Conservation (phyloP, 176 grass and related monocot species). For the Hordeum marinum region DNA sequence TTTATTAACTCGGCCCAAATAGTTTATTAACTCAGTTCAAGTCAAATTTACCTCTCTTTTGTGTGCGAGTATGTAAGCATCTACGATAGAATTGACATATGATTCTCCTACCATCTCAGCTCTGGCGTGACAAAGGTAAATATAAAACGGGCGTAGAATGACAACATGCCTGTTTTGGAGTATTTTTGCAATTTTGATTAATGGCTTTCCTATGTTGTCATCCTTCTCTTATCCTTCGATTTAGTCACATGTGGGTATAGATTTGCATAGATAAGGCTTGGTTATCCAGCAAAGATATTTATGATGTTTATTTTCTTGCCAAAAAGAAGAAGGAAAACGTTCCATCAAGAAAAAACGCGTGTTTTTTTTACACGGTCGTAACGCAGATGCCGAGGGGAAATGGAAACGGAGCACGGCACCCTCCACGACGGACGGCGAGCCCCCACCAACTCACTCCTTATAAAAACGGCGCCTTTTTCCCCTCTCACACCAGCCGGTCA, state of each 20-base stretch:
- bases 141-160: neutral
- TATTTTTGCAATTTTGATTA: too few relatives aligned
- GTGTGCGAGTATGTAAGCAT: too few relatives aligned
- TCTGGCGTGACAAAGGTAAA: neutral
- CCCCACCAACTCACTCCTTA: neutral
- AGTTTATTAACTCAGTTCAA: neutral
- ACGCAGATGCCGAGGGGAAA: too few relatives aligned
- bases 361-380: neutral
- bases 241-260: neutral
- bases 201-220: neutral
- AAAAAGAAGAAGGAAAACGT: too few relatives aligned
- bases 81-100: too few relatives aligned
- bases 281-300: too few relatives aligned
- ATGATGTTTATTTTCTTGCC: too few relatives aligned
- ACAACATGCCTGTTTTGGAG: too few relatives aligned
- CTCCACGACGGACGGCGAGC: slow-evolving; percentile 5
- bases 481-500: neutral
- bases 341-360: neutral
- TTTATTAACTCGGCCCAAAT: too few relatives aligned
- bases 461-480: neutral
- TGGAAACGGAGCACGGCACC: too few relatives aligned
- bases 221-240: neutral
- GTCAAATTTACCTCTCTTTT: too few relatives aligned
- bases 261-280: neutral
- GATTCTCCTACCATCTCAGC: too few relatives aligned